Conservation (phyloP, 2,329 filamentous ascomycete genomes). For the Colletotrichum camelliae region DNA sequence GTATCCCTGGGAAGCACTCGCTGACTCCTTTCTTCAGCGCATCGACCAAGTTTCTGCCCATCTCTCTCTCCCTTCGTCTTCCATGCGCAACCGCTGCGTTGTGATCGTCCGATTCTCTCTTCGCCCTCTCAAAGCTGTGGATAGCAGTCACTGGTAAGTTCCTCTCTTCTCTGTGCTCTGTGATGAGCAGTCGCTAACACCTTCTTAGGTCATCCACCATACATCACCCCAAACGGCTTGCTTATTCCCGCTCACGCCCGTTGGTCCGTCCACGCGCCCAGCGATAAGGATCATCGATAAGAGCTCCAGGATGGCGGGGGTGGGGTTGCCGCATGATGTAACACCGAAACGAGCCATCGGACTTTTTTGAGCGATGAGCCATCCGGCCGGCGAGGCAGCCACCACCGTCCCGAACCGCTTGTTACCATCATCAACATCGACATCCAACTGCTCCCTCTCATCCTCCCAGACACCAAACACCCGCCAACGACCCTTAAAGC, state of each 20-base stretch:
- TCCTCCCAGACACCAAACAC: neutral
- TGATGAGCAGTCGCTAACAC: neutral
- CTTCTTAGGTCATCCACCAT: neutral
- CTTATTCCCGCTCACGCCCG: neutral
- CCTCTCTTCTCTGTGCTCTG: neutral
- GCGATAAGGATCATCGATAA: constrained; percentile 8
- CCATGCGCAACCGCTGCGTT: too few relatives aligned
- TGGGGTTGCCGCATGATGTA: constrained; percentile 18
- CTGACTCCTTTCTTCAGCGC: neutral
- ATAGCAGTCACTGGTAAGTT: neutral
- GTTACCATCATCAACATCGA: neutral
- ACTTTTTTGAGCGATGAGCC: neutral
- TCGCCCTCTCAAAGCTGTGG: too few relatives aligned
- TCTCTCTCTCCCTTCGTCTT: neutral
- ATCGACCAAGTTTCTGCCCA: neutral
- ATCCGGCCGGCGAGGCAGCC: neutral
- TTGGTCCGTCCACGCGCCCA: neutral
- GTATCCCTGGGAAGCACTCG: neutral
- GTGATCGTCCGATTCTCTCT: too few relatives aligned
- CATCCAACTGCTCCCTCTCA: neutral
- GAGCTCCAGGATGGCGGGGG: constrained; percentile 14
- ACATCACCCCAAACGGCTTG: neutral
- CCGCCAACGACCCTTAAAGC: too few relatives aligned
- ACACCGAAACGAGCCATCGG: neutral
- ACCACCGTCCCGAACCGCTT: neutral